Evolutionary conservation across 805 yeast genomes (phyloP).

Genomic region (Metschnikowia baotianmanensis): DNA sequence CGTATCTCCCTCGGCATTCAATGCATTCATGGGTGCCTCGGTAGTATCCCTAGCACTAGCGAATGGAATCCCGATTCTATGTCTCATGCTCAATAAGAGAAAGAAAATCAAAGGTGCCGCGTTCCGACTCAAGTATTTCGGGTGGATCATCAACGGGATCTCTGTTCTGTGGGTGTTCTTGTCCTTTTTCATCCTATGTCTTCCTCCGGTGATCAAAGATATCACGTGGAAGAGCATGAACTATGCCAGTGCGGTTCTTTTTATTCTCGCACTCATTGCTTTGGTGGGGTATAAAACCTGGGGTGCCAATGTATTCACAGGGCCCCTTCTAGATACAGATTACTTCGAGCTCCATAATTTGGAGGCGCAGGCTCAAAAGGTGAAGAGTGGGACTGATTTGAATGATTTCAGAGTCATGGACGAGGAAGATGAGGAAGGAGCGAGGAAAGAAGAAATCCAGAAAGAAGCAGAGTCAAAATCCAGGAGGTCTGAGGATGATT

Average conservation of each 20-base stretch:
- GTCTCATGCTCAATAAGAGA: slow-evolving; percentile 59
- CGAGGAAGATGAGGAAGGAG: slow-evolving; percentile 11
- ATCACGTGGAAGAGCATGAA: slow-evolving; percentile 48
- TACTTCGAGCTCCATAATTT: slow-evolving; percentile 38
- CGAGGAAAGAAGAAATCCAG: slow-evolving; percentile 1
- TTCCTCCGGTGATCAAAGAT: slow-evolving; percentile 59
- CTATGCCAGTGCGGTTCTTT: slow-evolving; percentile 64
- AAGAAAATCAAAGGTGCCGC: slow-evolving; percentile 64
- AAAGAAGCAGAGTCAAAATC: background rate
- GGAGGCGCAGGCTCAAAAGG: slow-evolving; percentile 21
- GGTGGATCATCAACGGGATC: slow-evolving; percentile 59
- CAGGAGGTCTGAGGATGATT: background rate
- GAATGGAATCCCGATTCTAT: slow-evolving; percentile 69
- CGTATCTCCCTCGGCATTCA: slow-evolving; percentile 70
- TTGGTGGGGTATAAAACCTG: slow-evolving; percentile 52
- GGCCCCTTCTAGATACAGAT: slow-evolving; percentile 55
- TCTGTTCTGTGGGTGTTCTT: slow-evolving; percentile 60
- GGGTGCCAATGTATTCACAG: slow-evolving; percentile 62
- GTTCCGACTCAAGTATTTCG: slow-evolving; percentile 59
- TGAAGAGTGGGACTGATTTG: slow-evolving; percentile 2
- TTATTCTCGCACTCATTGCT: slow-evolving; percentile 46
- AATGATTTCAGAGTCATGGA: slow-evolving; percentile 11
- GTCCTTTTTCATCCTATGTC: slow-evolving; percentile 60
- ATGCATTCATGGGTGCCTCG: slow-evolving; percentile 81
- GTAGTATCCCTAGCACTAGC: slow-evolving; percentile 74